Base-by-base conservation (phyloP, 1,284 basidiomycete genomes). In the Thecaphora thlaspeos region DNA sequence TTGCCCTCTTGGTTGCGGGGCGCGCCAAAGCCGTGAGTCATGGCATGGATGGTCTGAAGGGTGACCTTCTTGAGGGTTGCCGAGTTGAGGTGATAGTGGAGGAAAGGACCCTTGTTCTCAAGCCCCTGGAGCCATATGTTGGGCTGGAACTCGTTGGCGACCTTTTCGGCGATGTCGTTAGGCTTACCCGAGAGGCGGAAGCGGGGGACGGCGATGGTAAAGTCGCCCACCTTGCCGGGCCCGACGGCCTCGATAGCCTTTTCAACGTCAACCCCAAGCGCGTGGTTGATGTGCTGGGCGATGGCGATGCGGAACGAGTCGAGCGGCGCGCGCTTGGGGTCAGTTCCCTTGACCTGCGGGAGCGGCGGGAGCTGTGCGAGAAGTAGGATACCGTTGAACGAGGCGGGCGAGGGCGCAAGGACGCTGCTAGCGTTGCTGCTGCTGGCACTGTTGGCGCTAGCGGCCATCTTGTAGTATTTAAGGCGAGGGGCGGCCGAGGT, bases 141-240 rank as follows among this genome's bases (percentile, higher is more conserved):
- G 46, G 73, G 64, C 59, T 70, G 39, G 60, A 76, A 75, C 28
- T 84, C 83, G 36, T 83, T 84, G 15, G 87, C 81, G 34, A 96
- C 87, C 78, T 87, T 86, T 62, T 84, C 82, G 2, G 87, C 90
- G 37, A 89, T 82, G 46, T 88, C 87, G 51, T 89, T 87, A 2
- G 88, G 83, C 74, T 94, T 94, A 38, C 86, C 90, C 4, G 86
- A 86, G 44, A 96, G 82, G 65, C 89, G 84, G 81, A 94, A 97
- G 52, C 94, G 84, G 23, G 93, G 90, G 39, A 97, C 80, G 4
- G 95, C 92, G 28, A 98, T 84, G 0, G 89, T 90, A 70, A 95
- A 91, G 80, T 99, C 94, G 42, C 85, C 86, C 22, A 66, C 56
- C 80, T 94, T 93, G 81, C 91, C 92, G 43, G 89, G 89, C 78